Evolutionary conservation across 2,329 filamentous ascomycete species (phyloP).

Genomic region (Sarocladium strictum): DNA sequence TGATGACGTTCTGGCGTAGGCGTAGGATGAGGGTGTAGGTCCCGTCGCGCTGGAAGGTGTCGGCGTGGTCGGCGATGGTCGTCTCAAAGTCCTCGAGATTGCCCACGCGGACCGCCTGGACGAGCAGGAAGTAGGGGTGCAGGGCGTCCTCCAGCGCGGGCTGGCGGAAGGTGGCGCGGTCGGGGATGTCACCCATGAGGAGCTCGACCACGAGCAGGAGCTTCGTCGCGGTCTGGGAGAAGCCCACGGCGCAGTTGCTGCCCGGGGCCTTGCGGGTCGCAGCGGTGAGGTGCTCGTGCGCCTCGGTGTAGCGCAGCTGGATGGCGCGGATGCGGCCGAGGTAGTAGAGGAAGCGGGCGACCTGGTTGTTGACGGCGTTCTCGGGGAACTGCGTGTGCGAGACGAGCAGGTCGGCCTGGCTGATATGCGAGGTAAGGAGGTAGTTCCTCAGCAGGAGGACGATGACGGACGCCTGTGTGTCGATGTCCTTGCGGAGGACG

Average conservation of each 20-base stretch:
- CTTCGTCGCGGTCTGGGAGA: slow-evolving; percentile 94
- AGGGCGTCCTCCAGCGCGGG: slow-evolving; percentile 80
- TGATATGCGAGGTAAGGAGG: slow-evolving; percentile 90
- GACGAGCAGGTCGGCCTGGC: slow-evolving; percentile 90
- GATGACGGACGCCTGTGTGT: slow-evolving; percentile 95
- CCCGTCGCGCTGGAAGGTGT: slow-evolving; percentile 84
- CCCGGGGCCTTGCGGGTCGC: slow-evolving; percentile 94
- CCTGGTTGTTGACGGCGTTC: slow-evolving; percentile 94
- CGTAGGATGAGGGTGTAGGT: slow-evolving; percentile 95
- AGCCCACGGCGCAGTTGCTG: slow-evolving; percentile 81
- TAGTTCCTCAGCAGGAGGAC: slow-evolving; percentile 94
- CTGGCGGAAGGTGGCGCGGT: slow-evolving; percentile 89
- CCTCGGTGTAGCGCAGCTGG: slow-evolving; percentile 93
- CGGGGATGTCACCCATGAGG: slow-evolving; percentile 97
- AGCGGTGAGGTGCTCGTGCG: slow-evolving; percentile 87
- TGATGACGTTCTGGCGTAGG: slow-evolving; percentile 96
- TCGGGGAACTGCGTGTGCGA: slow-evolving; percentile 94
- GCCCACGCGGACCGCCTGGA: slow-evolving; percentile 93
- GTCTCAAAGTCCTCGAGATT: slow-evolving; percentile 91
- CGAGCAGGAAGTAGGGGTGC: slow-evolving; percentile 87
- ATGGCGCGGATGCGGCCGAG: slow-evolving; percentile 93
- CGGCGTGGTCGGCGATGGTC: slow-evolving; percentile 72
- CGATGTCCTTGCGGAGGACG: slow-evolving; percentile 93
- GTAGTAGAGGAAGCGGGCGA: slow-evolving; percentile 96
- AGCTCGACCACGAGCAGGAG: slow-evolving; percentile 94